Evolutionary conservation across 2,329 filamentous ascomycete species (phyloP).

Genomic region (Cladosporium cucumerinum): DNA sequence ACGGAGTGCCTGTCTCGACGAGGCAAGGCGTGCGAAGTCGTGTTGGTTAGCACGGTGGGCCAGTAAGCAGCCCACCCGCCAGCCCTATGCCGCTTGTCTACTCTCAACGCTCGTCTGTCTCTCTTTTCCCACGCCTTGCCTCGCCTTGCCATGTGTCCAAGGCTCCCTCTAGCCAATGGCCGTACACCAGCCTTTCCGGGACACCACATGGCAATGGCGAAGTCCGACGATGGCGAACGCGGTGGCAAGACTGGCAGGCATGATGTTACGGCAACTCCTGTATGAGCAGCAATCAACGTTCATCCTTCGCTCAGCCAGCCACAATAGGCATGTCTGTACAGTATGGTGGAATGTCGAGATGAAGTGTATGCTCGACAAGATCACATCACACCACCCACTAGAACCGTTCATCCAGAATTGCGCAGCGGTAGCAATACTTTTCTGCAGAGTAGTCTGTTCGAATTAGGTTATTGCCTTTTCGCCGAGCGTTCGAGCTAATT

Average conservation of each 20-base stretch:
- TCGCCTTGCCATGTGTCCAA: not conserved
- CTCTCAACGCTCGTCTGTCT: not conserved
- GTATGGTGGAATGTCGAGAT: not conserved
- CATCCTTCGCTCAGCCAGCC: conserved; percentile 1
- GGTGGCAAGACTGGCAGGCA: not conserved
- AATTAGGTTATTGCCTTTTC: not conserved
- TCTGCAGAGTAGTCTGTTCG: not conserved
- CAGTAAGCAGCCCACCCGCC: not conserved
- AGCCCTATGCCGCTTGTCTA: conserved; percentile 4
- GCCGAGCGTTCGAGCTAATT: not conserved
- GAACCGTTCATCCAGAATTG: not conserved
- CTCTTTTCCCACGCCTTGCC: not conserved
- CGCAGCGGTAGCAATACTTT: not conserved
- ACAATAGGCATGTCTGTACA: not conserved
- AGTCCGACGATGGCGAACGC: conserved; percentile 2
- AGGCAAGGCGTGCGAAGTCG: not conserved
- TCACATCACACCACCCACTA: not conserved
- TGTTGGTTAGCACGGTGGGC: not conserved
- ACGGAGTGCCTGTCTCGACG: not conserved
- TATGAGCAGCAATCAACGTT: not conserved
- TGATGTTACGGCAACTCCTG: not conserved
- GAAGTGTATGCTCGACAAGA: not conserved
- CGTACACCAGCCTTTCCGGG: conserved; percentile 5
- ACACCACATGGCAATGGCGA: conserved; percentile 4
- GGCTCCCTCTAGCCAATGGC: not conserved